Base-by-base conservation (phyloP, 2,329 filamentous ascomycete species). In the Sphaceloma murrayae region DNA sequence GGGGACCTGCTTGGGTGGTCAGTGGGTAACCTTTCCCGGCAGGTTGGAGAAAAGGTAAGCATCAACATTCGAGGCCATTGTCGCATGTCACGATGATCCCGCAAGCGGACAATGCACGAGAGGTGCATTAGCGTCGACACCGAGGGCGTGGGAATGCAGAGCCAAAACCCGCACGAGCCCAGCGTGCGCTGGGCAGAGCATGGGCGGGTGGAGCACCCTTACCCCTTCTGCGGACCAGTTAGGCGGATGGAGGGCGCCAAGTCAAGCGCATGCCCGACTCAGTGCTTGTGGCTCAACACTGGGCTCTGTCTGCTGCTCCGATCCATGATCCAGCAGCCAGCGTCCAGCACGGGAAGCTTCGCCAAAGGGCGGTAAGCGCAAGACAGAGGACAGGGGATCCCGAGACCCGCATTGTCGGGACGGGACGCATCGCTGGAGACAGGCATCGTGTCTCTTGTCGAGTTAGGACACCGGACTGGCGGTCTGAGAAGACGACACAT, bases 21-120 rank as follows among this genome's bases (percentile, higher is more conserved):
- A 14, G 24, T 27, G 36, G n/a, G 16, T 17, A 24, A 14, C 36
- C 24, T 14, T 40, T 40, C 24, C 36, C 36, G 26, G 36, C 22
- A 29, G 36, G 36, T 40, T 30, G 36, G 36, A 40, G 22, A 30
- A 22, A 38, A 26, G n/a, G 36, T 11, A 26, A 29, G 36, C 36
- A 40, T 40, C 24, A 40, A 40, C 36, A 40, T 40, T 40, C 36
- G 40, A 43, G 18, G 31, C 42, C 29, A 26, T 27, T 32, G 42
- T 45, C 42, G 42, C 42, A 45, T 45, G 42, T 45, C 42, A 45
- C 42, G 42, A 45, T 45, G 19, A 29, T n/a, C 32, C 42, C 31
- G 32, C 42, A 34, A 29, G 30, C 42, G 30, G 40, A 43, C 40
- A 34, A 34, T 43, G 40, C 40, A 43, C 27, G 18, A 34, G 31